These are phyloP conservation scores for Monosporascus sp. DNA, from an alignment of 2,329 filamentous ascomycete species.

Conservation along the genomic window DNA sequence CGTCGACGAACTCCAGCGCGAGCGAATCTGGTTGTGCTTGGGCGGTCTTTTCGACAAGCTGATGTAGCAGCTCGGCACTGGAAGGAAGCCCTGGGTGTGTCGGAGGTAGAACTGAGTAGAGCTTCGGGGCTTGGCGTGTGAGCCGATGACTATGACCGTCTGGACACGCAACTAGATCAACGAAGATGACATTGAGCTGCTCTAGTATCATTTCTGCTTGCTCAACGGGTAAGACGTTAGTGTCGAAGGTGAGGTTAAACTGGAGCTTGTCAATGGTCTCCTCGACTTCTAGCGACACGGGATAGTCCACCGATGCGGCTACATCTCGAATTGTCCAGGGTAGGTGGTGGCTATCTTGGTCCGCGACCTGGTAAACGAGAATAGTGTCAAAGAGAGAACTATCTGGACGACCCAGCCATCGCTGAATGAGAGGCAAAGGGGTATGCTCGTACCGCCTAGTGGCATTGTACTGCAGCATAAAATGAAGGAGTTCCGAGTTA, in stretches of 20 bases:
- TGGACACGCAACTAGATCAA: conserved; percentile 48
- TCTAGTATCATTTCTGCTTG: conserved; percentile 63
- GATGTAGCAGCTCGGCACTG: conserved; percentile 59
- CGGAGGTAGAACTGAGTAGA: conserved; percentile 64
- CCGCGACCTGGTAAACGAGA: conserved; percentile 70
- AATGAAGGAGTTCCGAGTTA: conserved; percentile 51
- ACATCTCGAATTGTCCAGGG: conserved; percentile 62
- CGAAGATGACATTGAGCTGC: conserved; percentile 67
- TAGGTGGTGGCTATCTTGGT: conserved; percentile 14
- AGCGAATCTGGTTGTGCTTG: conserved; percentile 47
- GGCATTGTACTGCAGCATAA: conserved; percentile 62
- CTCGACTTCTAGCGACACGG: conserved; percentile 75
- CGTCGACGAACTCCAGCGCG: conserved; percentile 71
- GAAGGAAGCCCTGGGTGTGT: conserved; percentile 51
- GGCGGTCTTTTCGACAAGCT: conserved; percentile 68
- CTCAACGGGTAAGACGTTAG: conserved; percentile 57
- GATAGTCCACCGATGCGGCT: conserved; percentile 67
- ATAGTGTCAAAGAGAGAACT: conserved; percentile 75
- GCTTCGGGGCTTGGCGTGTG: conserved; percentile 18
- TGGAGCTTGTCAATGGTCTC: conserved; percentile 45
- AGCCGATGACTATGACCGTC: conserved; percentile 35
- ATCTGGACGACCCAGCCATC: conserved; percentile 60
- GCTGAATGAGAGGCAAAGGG: conserved; percentile 66
- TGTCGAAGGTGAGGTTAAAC: conserved; percentile 62
- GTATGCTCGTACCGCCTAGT: conserved; percentile 64